Evolutionary conservation across 2,329 filamentous ascomycete species (phyloP).

Genomic region (Aureobasidium subglaciale): DNA sequence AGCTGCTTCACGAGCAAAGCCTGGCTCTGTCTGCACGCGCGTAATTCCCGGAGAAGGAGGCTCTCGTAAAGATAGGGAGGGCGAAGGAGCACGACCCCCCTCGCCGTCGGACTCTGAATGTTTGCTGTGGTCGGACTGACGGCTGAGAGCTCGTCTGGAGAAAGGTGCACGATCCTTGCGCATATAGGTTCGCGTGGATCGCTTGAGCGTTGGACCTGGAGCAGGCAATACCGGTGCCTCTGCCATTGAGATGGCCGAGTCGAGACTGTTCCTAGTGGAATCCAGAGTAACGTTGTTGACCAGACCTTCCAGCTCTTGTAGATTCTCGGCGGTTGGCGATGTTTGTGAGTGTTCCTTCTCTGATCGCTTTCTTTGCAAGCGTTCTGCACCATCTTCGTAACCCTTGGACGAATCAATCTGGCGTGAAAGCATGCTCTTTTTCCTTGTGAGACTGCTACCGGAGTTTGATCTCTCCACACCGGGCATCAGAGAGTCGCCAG

Average conservation of each 20-base stretch:
- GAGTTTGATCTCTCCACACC: conserved; percentile 52
- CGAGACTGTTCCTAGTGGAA: conserved; percentile 36
- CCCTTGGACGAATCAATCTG: conserved; percentile 74
- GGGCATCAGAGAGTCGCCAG: conserved; percentile 52
- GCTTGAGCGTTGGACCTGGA: conserved; percentile 70
- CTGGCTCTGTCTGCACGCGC: conserved; percentile 65
- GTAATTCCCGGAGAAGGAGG: conserved; percentile 48
- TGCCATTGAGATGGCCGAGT: conserved; percentile 33
- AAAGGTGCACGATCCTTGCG: conserved; percentile 50
- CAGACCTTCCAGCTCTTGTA: conserved; percentile 67
- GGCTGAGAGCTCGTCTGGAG: conserved; percentile 61
- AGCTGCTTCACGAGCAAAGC: conserved; percentile 21
- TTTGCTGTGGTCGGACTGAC: conserved; percentile 53
- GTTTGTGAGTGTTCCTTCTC: conserved; percentile 15
- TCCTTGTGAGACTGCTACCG: conserved; percentile 62
- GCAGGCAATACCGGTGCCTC: conserved; percentile 65
- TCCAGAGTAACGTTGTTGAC: conserved; percentile 68
- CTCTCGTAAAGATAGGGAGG: conserved; percentile 32
- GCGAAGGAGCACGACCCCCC: conserved; percentile 36
- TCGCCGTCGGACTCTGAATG: conserved; percentile 40
- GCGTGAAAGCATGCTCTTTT: conserved; percentile 91
- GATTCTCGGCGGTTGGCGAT: conserved; percentile 48
- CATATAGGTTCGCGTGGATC: conserved; percentile 69
- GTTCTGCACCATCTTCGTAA: conserved; percentile 78
- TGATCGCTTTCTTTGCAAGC: conserved; percentile 67